These are phyloP conservation scores for Metschnikowia chrysomelidarum DNA, from an alignment of 805 yeast genomes.

Conservation along the genomic window DNA sequence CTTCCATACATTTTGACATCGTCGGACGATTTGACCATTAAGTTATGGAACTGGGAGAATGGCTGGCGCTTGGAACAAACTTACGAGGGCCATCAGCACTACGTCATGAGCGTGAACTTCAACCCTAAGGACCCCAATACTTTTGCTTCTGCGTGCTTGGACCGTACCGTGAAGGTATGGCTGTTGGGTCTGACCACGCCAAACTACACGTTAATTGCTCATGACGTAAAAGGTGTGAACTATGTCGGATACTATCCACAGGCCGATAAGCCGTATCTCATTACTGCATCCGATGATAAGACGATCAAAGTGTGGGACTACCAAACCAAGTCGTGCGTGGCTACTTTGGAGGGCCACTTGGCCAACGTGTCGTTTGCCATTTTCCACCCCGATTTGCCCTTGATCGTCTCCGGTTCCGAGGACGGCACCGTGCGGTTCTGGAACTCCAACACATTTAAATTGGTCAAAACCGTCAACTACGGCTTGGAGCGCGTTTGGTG, in stretches of 20 bases:
- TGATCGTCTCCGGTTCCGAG: conserved; percentile 94
- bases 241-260: conserved; percentile 96
- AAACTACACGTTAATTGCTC: conserved; percentile 88
- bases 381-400: conserved; percentile 96
- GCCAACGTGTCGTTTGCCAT: conserved; percentile 95
- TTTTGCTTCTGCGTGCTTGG: conserved; percentile 95
- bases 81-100: conserved; percentile 95
- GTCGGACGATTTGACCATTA: conserved; percentile 88
- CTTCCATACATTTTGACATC: conserved; percentile 87
- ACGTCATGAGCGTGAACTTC: conserved; percentile 90
- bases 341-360: conserved; percentile 90
- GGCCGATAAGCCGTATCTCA: conserved; percentile 93
- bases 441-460: conserved; percentile 91
- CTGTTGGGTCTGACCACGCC: conserved; percentile 83
- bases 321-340: conserved; percentile 94
- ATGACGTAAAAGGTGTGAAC: conserved; percentile 91
- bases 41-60: conserved; percentile 97
- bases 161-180: conserved; percentile 97
- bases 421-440: conserved; percentile 93
- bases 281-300: conserved; percentile 88
- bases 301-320: conserved; percentile 93
- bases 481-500: conserved; percentile 98
- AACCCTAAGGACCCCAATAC: conserved; percentile 98
- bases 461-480: conserved; percentile 87
- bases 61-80: conserved; percentile 87